Conservation (phyloP, 2,329 filamentous ascomycete genomes). For the Emergomyces orientalis region DNA sequence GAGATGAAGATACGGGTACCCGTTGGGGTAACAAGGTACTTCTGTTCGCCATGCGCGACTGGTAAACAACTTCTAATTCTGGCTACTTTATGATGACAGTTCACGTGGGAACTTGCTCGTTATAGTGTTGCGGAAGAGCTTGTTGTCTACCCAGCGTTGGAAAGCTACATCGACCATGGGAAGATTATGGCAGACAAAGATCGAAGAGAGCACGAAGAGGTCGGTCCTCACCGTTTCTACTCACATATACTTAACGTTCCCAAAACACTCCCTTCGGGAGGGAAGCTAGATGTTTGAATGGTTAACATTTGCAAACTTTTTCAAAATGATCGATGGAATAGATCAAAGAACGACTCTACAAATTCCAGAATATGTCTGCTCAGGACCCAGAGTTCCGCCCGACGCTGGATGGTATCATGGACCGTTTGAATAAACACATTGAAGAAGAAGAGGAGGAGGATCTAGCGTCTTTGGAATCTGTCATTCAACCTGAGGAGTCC, state of each 20-base stretch:
- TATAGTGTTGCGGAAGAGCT: conserved; percentile 46
- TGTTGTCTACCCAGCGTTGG: conserved; percentile 47
- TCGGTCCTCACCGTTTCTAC: neutral
- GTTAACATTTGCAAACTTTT: neutral
- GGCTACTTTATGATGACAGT: conserved; percentile 20
- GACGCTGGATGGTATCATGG: conserved; percentile 36
- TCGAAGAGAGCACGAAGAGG: conserved; percentile 14
- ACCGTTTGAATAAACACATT: conserved; percentile 38
- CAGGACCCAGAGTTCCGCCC: conserved; percentile 32
- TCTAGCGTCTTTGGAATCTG: conserved; percentile 39
- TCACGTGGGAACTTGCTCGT: conserved; percentile 46
- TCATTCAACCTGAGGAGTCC: conserved; percentile 27
- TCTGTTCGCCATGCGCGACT: neutral
- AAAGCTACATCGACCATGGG: conserved; percentile 40
- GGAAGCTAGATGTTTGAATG: neutral
- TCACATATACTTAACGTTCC: neutral
- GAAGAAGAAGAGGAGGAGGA: conserved; percentile 43
- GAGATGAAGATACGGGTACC: conserved; percentile 35
- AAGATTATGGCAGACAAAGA: conserved; percentile 35
- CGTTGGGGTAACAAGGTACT: conserved; percentile 38
- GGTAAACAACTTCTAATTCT: neutral
- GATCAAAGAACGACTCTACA: conserved; percentile 43
- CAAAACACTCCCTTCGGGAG: neutral
- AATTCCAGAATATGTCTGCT: conserved; percentile 39
- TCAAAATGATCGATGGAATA: conserved; percentile 18